phyloP scores from a whole-genome alignment of 768 basidiomycete species.

The Xerocomus spinulosus region DNA sequence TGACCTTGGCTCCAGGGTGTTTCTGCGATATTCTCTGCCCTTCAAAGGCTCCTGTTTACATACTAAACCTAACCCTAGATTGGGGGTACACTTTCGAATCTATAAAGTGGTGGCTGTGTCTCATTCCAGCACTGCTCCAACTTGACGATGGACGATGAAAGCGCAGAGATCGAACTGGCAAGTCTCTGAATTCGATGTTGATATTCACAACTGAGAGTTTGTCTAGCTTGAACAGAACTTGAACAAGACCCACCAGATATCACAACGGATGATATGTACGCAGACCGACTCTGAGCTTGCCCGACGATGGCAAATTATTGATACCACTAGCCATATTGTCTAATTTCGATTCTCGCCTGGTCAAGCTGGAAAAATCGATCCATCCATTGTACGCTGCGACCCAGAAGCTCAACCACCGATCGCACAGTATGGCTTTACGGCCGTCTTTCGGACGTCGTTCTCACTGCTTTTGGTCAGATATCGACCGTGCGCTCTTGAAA shows the following conservation, averaged over 20 bases:
- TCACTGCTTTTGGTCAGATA: conserved; percentile 46
- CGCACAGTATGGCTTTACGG: conserved; percentile 52
- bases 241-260: conserved; percentile 80
- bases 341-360: conserved; percentile 77
- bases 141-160: conserved; percentile 25
- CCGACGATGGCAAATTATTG: conserved; percentile 9
- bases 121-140: too few species aligned
- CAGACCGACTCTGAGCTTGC: conserved; percentile 2
- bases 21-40: too few species aligned
- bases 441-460: not conserved
- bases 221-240: conserved; percentile 79
- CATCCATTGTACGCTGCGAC: conserved; percentile 77
- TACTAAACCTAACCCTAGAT: conserved; percentile 2
- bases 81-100: not conserved
- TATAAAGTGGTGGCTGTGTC: not conserved
- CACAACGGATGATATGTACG: conserved; percentile 82
- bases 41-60: too few species aligned
- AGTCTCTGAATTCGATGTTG: not conserved
- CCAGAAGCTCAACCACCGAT: conserved; percentile 66
- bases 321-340: conserved; percentile 66
- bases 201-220: not conserved
- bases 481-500: conserved; percentile 71
- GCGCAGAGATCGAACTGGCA: conserved; percentile 26
- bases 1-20: too few species aligned
- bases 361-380: conserved; percentile 82